Conservation (phyloP, 140 eudicot genomes). For the Oenanthe javanica region DNA sequence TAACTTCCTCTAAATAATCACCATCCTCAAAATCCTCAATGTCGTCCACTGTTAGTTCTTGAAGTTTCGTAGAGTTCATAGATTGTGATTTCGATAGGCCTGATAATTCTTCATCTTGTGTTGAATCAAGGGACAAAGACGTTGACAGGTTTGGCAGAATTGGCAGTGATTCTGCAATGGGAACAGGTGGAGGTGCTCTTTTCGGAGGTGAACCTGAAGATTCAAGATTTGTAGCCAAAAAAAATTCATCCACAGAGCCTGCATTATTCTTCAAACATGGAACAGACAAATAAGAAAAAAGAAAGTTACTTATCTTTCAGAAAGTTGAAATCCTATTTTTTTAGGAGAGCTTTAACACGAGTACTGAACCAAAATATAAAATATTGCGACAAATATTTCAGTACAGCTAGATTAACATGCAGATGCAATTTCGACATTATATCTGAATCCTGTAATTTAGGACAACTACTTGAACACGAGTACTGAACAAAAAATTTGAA, state of each 20-base stretch:
- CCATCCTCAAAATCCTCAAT: slow-evolving; percentile 91
- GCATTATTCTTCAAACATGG: slow-evolving; percentile 50
- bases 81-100: slow-evolving; percentile 42
- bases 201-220: slow-evolving; percentile 89
- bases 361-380: neutral
- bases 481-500: neutral
- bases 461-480: neutral
- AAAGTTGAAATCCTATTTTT: neutral
- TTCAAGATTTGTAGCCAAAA: slow-evolving; percentile 74
- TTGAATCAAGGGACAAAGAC: slow-evolving; percentile 41
- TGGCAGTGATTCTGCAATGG: slow-evolving; percentile 49
- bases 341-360: neutral
- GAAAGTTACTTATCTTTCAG: neutral
- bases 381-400: neutral
- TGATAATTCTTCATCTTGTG: slow-evolving; percentile 57
- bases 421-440: neutral
- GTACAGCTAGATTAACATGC: neutral
- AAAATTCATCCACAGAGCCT: slow-evolving; percentile 72
- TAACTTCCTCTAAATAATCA: slow-evolving; percentile 66
- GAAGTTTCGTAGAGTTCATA: slow-evolving; percentile 48
- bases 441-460: neutral
- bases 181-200: slow-evolving; percentile 73
- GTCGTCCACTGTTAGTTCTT: slow-evolving; percentile 83
- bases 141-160: slow-evolving; percentile 40
- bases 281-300: slow-evolving; percentile 7